Evolutionary conservation across 768 basidiomycete genomes (phyloP), one percentile per base, ranked within the genome.

Genomic region (Suillus cothurnatus): DNA sequence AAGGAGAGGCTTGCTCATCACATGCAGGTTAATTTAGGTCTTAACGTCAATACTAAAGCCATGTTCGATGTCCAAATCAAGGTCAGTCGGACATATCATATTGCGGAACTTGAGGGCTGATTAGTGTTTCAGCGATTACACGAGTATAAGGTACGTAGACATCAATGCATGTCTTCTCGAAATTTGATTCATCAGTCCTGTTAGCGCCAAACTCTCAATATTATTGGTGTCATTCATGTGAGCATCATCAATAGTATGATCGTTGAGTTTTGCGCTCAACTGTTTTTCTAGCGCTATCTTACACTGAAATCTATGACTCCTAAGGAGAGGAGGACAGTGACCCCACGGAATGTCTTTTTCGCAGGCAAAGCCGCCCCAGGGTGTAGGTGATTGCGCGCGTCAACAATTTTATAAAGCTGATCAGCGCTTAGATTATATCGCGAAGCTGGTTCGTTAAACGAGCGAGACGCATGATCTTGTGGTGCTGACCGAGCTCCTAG

Each of bases 301-400:
- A 79, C 78, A 12, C 76, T 97, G 77, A 98, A 98, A 81, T 82
- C 76, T 38, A 87, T 97, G 88, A 82, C 83, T 2, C 85, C 92
- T 0, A 89, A 78, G 34, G 88, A 97, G 75, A 86, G 92, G 72
- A 91, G 91, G 81, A 92, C 92, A 74, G 85, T 91, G 68, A 88
- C 86, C 69, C 91, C 88, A n/a, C 86, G 88, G 61, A 95, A 94
- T 23, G 91, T 94, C n/a, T 92, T 99, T 83, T 99, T 99, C 68
- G 97, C 94, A 38, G 97, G 97, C 68, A 98, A 98, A 76, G 95
- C 97, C 61, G 97, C 97, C 0, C 97, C 97, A 45, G 96, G 89
- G 64, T 94, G 90, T 91, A 73, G 73, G 89, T 80, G 8, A 23
- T 32, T 17, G 21, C 23, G 36, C 41, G 32, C n/a, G 6, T 38